Base-by-base conservation (phyloP, 2,329 filamentous ascomycete species). In the Tricladium varicosporioides region DNA sequence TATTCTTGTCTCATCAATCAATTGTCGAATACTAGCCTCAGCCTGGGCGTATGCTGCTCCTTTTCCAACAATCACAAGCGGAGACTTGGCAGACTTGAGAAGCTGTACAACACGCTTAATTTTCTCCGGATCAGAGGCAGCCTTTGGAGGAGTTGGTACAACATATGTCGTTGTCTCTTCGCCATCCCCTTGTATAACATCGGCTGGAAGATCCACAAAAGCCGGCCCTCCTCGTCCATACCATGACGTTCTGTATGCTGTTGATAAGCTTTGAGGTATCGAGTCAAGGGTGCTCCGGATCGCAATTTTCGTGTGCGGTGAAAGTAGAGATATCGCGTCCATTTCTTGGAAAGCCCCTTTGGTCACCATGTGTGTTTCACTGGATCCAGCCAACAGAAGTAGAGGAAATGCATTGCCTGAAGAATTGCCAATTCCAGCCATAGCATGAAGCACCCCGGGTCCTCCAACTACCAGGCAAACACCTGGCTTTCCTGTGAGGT, bases 391-490 rank as follows among this genome's bases (percentile, higher is more conserved):
- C 1, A 84, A 74, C 2, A 83, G 72, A 1, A 84, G 72, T 5
- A 83, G 67, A 2, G 82, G 81, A 61, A 80, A 84, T 18, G 75
- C 76, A 68, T 83, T 83, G n/a, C 73, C 77, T 42, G 74, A 74
- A 5, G 80, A 70, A 63, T 81, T 82, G 22, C 76, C 75, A 46
- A 80, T 75, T 63, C 81, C 81, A 59, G 82, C 78, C 70, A 84
- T 76, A 10, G 79, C 78, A 72, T 84, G 81, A 18, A 84, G 69
- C 13, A 84, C 78, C 18, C 81, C 81, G 7, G 81, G 81, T 8
- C 81, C 81, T 51, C 81, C 81, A 2, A 84, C 81, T n/a, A 82
- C 77, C 42, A 84, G 72, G 65, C 80, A 83, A 9, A 84, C 78
- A 2, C 80, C 82, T 3, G 80, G 80, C 54, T 68, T 75, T 16